Conservation (phyloP, 306 rosid species). For the Quercus alba region DNA sequence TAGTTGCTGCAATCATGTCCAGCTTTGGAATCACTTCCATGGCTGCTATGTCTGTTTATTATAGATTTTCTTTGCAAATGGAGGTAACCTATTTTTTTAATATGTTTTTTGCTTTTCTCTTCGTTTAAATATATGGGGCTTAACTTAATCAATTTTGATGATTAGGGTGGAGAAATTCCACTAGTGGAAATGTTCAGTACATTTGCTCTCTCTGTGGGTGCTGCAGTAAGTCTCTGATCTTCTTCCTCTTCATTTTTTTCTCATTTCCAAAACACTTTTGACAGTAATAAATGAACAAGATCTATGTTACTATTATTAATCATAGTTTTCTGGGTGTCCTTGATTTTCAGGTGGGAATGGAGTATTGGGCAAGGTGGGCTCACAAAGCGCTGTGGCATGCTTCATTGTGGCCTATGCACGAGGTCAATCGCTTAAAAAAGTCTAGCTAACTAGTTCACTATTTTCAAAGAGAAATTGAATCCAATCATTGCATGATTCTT, state of each 20-base stretch:
- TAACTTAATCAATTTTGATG: slow-evolving; percentile 6
- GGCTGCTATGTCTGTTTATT: slow-evolving; percentile 79
- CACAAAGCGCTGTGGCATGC: slow-evolving; percentile 64
- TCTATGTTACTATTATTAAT: not conserved
- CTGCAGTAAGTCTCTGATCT: slow-evolving; percentile 51
- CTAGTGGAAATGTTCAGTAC: slow-evolving; percentile 87
- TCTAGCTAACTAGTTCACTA: not conserved
- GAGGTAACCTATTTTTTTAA: not conserved
- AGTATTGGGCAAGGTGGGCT: slow-evolving; percentile 75
- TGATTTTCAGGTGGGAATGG: slow-evolving; percentile 57
- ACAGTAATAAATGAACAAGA: not conserved
- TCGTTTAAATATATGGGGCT: no score
- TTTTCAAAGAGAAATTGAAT: no score
- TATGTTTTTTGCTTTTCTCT: no score
- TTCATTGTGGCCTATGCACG: slow-evolving; percentile 65
- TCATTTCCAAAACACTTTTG: not conserved
- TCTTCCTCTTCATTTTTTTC: not conserved
- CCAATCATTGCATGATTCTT: no score
- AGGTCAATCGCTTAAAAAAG: slow-evolving; percentile 21
- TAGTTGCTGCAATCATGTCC: slow-evolving; percentile 82
- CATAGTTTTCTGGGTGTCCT: not conserved
- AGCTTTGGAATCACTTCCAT: slow-evolving; percentile 78
- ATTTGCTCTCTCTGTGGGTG: slow-evolving; percentile 86
- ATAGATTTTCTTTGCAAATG: slow-evolving; percentile 90
- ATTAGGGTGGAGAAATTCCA: slow-evolving; percentile 79